Percentiles rank a stretch among this genome's conserved stretches.
These are phyloP conservation scores for Nothophytophthora sp. DNA, from an alignment of 352 stramenopile species.

Conservation along the genomic window DNA sequence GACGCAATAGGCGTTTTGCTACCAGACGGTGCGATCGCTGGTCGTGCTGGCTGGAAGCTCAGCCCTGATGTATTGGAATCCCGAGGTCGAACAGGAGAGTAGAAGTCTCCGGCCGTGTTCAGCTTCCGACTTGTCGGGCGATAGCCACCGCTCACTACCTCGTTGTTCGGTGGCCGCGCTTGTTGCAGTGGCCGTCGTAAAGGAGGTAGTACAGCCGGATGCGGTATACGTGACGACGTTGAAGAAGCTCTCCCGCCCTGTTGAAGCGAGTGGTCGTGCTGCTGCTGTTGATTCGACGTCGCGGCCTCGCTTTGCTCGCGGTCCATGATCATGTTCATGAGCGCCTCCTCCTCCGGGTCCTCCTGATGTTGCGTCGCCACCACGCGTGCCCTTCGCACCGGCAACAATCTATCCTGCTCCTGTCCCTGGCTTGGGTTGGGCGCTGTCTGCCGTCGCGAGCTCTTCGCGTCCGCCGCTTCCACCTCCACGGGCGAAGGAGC, in stretches of 20 bases:
- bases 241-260: too few species aligned
- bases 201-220: conserved; percentile 10
- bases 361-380: conserved; percentile 4
- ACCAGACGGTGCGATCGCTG: conserved; percentile 20
- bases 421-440: too few species aligned
- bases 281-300: conserved; percentile 13
- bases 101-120: conserved; percentile 34
- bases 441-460: too few species aligned
- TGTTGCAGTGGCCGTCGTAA: conserved; percentile 4
- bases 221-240: conserved; percentile 9
- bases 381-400: conserved; percentile 4
- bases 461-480: too few species aligned
- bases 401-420: conserved; percentile 2
- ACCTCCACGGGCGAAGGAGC: too few species aligned
- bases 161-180: conserved; percentile 10
- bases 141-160: conserved; percentile 6
- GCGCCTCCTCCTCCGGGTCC: conserved; percentile 39
- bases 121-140: conserved; percentile 19
- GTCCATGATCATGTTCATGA: conserved; percentile 41
- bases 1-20: conserved; percentile 17
- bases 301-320: conserved; percentile 24
- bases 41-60: conserved; percentile 9
- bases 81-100: conserved; percentile 31
- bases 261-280: not conserved
- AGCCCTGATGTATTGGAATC: conserved; percentile 13